Evolutionary conservation across 208 protist species (phyloP).

Genomic region (Trypanosoma scelopori): DNA sequence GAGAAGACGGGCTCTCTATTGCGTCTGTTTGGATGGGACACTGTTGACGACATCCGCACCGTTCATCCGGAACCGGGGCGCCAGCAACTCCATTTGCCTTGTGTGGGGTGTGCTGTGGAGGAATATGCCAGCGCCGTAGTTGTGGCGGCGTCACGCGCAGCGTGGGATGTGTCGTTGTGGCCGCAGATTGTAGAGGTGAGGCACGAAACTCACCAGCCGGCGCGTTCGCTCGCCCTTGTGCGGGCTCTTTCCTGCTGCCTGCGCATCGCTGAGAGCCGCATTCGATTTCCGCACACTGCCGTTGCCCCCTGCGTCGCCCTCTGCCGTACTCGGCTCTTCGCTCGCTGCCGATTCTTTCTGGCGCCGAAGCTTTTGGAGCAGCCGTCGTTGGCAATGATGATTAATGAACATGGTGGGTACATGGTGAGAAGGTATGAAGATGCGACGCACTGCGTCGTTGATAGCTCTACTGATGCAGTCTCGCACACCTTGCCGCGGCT

Average conservation of each 20-base stretch:
- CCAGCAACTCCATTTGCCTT: slow-evolving; percentile 33
- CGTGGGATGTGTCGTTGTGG: slow-evolving; percentile 42
- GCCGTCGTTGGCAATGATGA: slow-evolving; percentile 31
- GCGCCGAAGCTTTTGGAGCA: slow-evolving; percentile 9
- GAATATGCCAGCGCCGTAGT: slow-evolving; percentile 46
- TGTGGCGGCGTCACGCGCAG: slow-evolving; percentile 33
- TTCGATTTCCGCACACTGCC: slow-evolving; percentile 66
- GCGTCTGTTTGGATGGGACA: slow-evolving; percentile 47
- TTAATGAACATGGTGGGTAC: slow-evolving; percentile 51
- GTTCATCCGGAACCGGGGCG: slow-evolving; percentile 39
- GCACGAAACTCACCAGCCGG: slow-evolving; percentile 24
- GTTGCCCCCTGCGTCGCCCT: slow-evolving; percentile 50
- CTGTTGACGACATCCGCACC: slow-evolving; percentile 42
- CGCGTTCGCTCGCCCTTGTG: slow-evolving; percentile 59
- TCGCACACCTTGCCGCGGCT: slow-evolving; percentile 6
- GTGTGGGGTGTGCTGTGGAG: slow-evolving; percentile 32
- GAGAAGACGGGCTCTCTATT: slow-evolving; percentile 40
- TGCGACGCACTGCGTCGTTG: slow-evolving; percentile 65
- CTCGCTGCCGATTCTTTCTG: slow-evolving; percentile 62
- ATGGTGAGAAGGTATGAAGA: slow-evolving; percentile 36
- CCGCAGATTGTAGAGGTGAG: slow-evolving; percentile 50
- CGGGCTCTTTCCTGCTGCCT: slow-evolving; percentile 64
- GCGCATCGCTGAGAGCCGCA: slow-evolving; percentile 56
- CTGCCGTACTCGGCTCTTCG: slow-evolving; percentile 42
- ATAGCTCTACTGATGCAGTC: neutral